phyloP scores from a whole-genome alignment of 2,329 filamentous ascomycete genomes.

The Cordyceps cateniannulata region DNA sequence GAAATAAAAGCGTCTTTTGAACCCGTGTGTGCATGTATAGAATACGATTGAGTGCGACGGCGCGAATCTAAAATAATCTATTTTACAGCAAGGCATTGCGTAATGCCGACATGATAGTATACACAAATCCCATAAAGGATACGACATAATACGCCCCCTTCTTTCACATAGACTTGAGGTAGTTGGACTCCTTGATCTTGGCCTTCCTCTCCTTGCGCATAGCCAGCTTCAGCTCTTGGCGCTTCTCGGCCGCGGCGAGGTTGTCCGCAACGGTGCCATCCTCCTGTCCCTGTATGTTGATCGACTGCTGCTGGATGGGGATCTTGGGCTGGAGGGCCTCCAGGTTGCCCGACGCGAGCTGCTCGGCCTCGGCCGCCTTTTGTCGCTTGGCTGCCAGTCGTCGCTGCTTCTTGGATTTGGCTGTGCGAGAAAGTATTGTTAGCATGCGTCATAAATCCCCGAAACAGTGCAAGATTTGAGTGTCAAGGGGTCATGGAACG shows the following conservation, averaged over 20 bases:
- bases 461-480: background rate
- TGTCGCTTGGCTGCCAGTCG: conserved; percentile 61
- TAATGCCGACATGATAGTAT: conserved; percentile 21
- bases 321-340: conserved; percentile 61
- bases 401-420: conserved; percentile 80
- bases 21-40: too few species aligned
- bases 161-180: conserved; percentile 69
- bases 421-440: conserved; percentile 32
- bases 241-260: conserved; percentile 40
- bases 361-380: conserved; percentile 47
- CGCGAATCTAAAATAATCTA: background rate
- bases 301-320: conserved; percentile 68
- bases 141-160: background rate
- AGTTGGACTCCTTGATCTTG: conserved; percentile 79
- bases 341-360: conserved; percentile 60
- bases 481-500: conserved; percentile 25
- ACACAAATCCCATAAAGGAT: conserved; percentile 15
- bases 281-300: conserved; percentile 59
- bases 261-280: conserved; percentile 38
- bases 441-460: background rate
- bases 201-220: conserved; percentile 70
- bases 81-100: conserved; percentile 8
- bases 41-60: too few species aligned
- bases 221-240: conserved; percentile 59
- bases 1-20: background rate